Evolutionary conservation across 1,139 yeast genomes (phyloP), one percentile per base, ranked within the genome.

Genomic region (Taphrina populina): DNA sequence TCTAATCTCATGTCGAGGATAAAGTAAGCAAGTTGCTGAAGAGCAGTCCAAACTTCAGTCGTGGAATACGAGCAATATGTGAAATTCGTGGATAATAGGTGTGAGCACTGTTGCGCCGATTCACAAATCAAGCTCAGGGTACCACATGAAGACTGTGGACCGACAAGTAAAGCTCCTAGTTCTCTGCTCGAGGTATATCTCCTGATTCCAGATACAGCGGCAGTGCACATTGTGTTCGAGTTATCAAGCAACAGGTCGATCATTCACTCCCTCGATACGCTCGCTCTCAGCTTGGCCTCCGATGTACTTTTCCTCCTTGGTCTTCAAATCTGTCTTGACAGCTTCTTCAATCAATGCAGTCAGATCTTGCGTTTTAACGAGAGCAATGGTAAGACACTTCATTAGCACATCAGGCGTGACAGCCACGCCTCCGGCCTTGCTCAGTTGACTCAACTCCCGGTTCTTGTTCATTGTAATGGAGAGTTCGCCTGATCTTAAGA

Each of bases 351-450:
- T 84, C 64, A 79, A 73, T 27, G 81, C 80, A 0, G 96, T 86
- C 61, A 86, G 69, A 19, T 70, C 67, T 56, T 79, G 81, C 5
- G 88, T 94, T 43, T 81, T 76, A 8, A 70, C 69, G 65, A 79
- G 80, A 1, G 96, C 94, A 60, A 76, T 73, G 59, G 78, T 78
- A 35, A 87, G 78, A 66, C 95, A 82, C 39, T 82, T 80, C 72
- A 88, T 73, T 56, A 92, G 71, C 32, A 79, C 73, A 45, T 77
- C 67, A 0, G 95, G 88, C 64, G 88, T 92, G 62, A 92, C 80
- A 1, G 95, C 85, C 46, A 87, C 73, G 0, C 97, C 96, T 47
- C 98, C 98, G 40, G 88, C 85, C 66, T 92, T 92, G 47, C 86
- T 78, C 37, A 94, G 75, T 68, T 92, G 98, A 54, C 95, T 88